phyloP scores from a whole-genome alignment of 2,329 filamentous ascomycete species.

The Alternaria angustiovoidea region DNA sequence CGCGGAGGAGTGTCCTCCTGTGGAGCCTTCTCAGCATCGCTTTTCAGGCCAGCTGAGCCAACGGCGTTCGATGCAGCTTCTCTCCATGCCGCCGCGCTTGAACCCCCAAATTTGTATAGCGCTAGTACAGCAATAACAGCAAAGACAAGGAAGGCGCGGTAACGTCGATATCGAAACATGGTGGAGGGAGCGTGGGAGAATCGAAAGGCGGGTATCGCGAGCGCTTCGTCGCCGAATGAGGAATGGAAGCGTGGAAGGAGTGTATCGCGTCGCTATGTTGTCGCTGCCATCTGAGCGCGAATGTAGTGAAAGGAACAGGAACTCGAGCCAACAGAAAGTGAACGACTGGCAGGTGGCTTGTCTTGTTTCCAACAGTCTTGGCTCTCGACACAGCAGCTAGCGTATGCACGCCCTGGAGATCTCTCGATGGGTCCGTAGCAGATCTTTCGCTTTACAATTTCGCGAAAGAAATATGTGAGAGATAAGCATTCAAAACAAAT shows the following conservation, averaged over 20 bases:
- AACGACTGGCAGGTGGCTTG: slow-evolving; percentile 7
- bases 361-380: slow-evolving; percentile 32
- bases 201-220: slow-evolving; percentile 16
- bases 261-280: slow-evolving; percentile 15
- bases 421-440: slow-evolving; percentile 5
- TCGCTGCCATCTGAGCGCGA: slow-evolving; percentile 28
- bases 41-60: slow-evolving; percentile 29
- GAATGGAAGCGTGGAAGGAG: slow-evolving; percentile 9
- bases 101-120: slow-evolving; percentile 61
- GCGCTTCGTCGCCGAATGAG: slow-evolving; percentile 14
- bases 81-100: slow-evolving; percentile 54
- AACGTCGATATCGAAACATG: slow-evolving; percentile 68
- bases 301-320: slow-evolving; percentile 13
- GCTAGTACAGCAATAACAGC: slow-evolving; percentile 64
- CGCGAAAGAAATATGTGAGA: not conserved
- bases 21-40: slow-evolving; percentile 24
- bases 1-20: slow-evolving; percentile 30
- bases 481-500: not conserved
- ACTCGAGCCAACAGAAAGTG: not conserved
- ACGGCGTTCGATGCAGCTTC: slow-evolving; percentile 34
- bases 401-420: slow-evolving; percentile 26
- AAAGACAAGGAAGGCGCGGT: slow-evolving; percentile 67
- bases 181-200: slow-evolving; percentile 15
- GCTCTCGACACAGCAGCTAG: slow-evolving; percentile 26
- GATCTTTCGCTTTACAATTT: not conserved